These are phyloP conservation scores for Geotrichum bryndzae DNA, from an alignment of 1,139 yeast species.

Conservation along the genomic window DNA sequence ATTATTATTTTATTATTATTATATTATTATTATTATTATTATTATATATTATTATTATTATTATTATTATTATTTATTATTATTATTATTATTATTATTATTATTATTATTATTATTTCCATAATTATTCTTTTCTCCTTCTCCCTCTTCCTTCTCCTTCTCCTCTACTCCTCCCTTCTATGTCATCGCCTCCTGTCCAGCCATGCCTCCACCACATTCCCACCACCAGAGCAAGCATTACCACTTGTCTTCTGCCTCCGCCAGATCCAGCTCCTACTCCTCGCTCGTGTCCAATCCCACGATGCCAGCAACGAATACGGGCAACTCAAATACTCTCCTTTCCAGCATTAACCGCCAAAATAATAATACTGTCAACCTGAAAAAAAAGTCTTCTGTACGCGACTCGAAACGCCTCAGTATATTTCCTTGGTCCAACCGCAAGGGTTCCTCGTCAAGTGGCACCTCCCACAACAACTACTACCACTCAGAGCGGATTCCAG, in stretches of 20 bases:
- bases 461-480: constrained; percentile 12
- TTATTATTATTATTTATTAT: no score
- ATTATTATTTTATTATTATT: no score
- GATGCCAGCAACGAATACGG: neutral
- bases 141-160: neutral
- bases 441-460: neutral
- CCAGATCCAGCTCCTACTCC: neutral
- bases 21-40: no score
- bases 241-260: neutral
- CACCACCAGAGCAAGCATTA: neutral
- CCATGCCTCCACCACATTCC: neutral
- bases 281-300: neutral
- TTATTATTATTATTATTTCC: no score
- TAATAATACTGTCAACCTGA: neutral
- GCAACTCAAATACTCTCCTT: neutral
- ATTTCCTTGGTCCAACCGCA: constrained; percentile 14
- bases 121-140: neutral
- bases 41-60: no score
- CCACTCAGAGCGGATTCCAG: constrained; percentile 17
- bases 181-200: neutral
- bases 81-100: no score
- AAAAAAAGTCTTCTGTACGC: neutral
- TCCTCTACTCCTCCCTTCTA: neutral
- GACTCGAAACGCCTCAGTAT: constrained; percentile 10
- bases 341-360: neutral